Conservation (phyloP, 805 yeast genomes). For the Lachancea sp. region DNA sequence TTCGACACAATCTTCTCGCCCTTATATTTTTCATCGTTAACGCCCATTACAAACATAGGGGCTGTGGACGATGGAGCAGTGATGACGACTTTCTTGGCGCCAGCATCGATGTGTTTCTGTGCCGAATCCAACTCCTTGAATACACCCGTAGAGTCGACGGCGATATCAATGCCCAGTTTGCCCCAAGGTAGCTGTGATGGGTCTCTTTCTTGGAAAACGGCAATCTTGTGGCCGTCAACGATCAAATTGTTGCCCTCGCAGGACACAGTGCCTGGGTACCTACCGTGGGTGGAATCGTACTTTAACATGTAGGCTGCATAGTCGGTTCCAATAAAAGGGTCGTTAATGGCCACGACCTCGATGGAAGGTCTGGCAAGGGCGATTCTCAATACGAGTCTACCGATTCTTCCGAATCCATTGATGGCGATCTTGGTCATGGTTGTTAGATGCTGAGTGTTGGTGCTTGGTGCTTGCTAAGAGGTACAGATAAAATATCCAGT, state of each 20-base stretch:
- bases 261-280: constrained; percentile 51
- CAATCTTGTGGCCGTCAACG: constrained; percentile 46
- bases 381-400: constrained; percentile 61
- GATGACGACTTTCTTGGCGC: constrained; percentile 68
- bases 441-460: no score
- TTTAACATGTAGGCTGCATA: constrained; percentile 72
- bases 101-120: constrained; percentile 63
- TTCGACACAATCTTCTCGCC: constrained; percentile 56
- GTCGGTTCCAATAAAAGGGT: constrained; percentile 62
- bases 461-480: no score
- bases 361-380: constrained; percentile 47
- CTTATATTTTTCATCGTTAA: constrained; percentile 54
- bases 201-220: constrained; percentile 59
- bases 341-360: constrained; percentile 60
- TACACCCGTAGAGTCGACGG: constrained; percentile 67
- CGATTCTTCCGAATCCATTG: constrained; percentile 71
- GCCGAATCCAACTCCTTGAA: constrained; percentile 61
- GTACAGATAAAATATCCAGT: no score
- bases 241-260: constrained; percentile 46
- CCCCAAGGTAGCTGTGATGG: constrained; percentile 68
- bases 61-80: constrained; percentile 69
- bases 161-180: constrained; percentile 52
- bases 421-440: constrained; percentile 46
- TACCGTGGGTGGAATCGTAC: constrained; percentile 68
- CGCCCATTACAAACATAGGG: constrained; percentile 71